Evolutionary conservation across 2,329 filamentous ascomycete genomes (phyloP), one percentile per base, ranked within the genome.

Genomic region (Stemphylium vesicarium): DNA sequence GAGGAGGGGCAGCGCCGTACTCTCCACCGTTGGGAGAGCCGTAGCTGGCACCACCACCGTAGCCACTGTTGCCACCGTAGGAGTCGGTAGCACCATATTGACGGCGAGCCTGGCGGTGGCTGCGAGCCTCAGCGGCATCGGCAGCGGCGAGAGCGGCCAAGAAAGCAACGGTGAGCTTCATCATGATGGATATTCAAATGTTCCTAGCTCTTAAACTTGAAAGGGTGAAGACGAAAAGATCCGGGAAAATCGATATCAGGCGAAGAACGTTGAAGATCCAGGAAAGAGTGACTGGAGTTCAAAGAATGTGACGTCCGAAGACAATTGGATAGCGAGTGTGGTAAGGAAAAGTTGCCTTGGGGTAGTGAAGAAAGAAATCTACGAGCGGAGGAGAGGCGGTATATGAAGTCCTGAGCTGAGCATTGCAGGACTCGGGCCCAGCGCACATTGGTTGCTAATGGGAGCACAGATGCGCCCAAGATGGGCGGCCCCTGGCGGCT

Each of bases 251-350:
- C 64, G 64, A 69, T 70, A 71, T 64, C 65, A 67, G 63, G 46
- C 38, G 40, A 26, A 15, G 52, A 45, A 36, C 41, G 53, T 63
- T 65, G 60, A 53, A 62, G 58, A 62, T 62, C 66, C 68, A 68
- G 69, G 68, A 75, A 74, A 58, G 73, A 75, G 67, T 73, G 73
- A 74, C 71, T 74, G 67, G 66, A 66, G 60, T 63, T 67, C 54
- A 68, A 74, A 70, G 71, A 75, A 62, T 62, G 73, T 60, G 63
- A 56, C 42, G 66, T 72, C 69, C 69, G 67, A 69, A 61, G 60
- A 70, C 63, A 68, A 61, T 57, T 40, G 46, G 40, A 65, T 68
- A 74, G 69, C 66, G 72, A 74, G 62, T 68, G 71, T 73, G 56
- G 42, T 57, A 65, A 73, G 67, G 57, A 68, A 70, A 70, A 58